These are phyloP conservation scores for Cornus controversa DNA, from an alignment of 148 eudicot genomes.

Conservation along the genomic window DNA sequence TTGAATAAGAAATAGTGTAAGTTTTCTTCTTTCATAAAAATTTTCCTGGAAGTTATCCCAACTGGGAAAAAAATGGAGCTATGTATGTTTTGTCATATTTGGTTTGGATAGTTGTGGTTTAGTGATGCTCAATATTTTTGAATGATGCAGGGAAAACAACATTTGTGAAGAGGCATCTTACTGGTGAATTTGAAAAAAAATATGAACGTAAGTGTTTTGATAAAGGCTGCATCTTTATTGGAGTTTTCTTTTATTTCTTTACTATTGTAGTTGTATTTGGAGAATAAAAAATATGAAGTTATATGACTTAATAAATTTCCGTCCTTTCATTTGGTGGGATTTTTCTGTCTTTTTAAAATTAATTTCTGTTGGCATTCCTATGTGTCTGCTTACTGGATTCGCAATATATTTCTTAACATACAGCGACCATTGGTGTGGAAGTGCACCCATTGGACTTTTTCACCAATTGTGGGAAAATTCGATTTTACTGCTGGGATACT, in stretches of 20 bases:
- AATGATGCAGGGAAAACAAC: slow-evolving; percentile 1
- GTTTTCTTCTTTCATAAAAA: too few relatives aligned
- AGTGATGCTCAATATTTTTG: not conserved
- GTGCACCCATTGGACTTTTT: slow-evolving; percentile 11
- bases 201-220: slow-evolving; percentile 1
- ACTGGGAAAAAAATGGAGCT: not conserved
- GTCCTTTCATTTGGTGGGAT: not conserved
- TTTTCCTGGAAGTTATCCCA: too few relatives aligned
- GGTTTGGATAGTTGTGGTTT: not conserved
- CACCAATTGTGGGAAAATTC: slow-evolving; percentile 12
- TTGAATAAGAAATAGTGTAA: not conserved
- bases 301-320: not conserved
- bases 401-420: not conserved
- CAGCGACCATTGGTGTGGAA: slow-evolving; percentile 9
- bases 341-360: not conserved
- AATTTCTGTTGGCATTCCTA: not conserved
- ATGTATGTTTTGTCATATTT: not conserved
- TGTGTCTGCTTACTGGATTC: too few relatives aligned
- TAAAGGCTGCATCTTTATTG: not conserved
- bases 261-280: not conserved
- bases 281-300: not conserved
- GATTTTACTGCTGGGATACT: slow-evolving; percentile 14
- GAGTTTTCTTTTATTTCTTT: not conserved
- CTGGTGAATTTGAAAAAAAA: not conserved
- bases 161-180: slow-evolving; percentile 8